Conservation (phyloP, 78 protist species). For the Dictyostelium brefeldianum region DNA sequence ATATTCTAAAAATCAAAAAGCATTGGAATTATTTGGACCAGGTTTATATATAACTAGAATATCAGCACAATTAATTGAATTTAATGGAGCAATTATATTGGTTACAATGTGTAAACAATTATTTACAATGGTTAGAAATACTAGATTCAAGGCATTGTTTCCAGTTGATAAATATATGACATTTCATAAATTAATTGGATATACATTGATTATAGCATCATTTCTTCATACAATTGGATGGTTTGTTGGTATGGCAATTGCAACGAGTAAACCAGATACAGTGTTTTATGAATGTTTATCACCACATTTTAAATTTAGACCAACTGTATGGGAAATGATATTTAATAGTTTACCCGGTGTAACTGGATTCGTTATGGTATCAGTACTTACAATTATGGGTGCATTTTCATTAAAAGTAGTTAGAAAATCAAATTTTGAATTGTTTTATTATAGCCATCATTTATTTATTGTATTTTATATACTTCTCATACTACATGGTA, state of each 20-base stretch:
- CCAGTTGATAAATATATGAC: constrained; percentile 92
- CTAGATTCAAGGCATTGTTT: constrained; percentile 36
- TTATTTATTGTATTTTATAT: constrained; percentile 90
- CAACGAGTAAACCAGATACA: not conserved
- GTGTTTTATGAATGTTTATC: not conserved
- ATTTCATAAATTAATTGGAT: constrained; percentile 87
- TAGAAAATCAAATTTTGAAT: constrained; percentile 87
- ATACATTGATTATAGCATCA: constrained; percentile 60
- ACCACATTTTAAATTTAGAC: constrained; percentile 28
- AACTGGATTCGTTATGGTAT: constrained; percentile 84
- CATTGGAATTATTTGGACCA: constrained; percentile 4
- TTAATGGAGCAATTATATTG: constrained; percentile 86
- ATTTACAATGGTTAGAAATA: constrained; percentile 57
- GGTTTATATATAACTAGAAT: constrained; percentile 79
- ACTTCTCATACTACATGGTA: constrained; percentile 88
- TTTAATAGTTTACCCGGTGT: constrained; percentile 61
- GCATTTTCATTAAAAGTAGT: constrained; percentile 76
- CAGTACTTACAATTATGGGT: constrained; percentile 90
- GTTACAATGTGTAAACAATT: constrained; percentile 89
- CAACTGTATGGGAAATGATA: constrained; percentile 44
- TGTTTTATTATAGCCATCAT: constrained; percentile 96
- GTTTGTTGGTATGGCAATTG: not conserved
- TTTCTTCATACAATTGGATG: constrained; percentile 36
- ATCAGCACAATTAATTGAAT: constrained; percentile 70
- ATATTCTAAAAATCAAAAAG: not conserved